A percentile compares a stretch with the other conserved stretches of the same genome.
phyloP scores from a whole-genome alignment of 164 flowering plant genomes.

The Platanus orientalis region DNA sequence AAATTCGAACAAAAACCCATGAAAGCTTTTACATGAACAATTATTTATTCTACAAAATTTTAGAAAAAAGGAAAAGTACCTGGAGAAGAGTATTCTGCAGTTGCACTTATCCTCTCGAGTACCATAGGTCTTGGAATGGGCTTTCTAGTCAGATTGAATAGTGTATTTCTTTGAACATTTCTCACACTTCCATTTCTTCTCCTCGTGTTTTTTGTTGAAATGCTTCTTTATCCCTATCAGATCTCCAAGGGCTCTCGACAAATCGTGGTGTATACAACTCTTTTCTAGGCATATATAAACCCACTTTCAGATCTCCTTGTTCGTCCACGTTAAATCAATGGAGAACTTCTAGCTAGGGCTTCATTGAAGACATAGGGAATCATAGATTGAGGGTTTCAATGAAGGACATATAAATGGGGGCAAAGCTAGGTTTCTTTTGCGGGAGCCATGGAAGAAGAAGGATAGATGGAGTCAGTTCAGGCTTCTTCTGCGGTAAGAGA shows the following conservation, averaged over 20 bases:
- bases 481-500: too few species aligned
- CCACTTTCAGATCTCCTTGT: slow-evolving; percentile 47
- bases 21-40: slow-evolving; percentile 15
- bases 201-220: slow-evolving; percentile 69
- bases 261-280: slow-evolving; percentile 66
- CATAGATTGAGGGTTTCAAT: too few species aligned
- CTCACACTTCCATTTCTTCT: slow-evolving; percentile 85
- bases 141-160: slow-evolving; percentile 82
- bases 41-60: slow-evolving; percentile 14
- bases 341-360: too few species aligned
- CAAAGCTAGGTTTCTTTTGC: too few species aligned
- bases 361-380: too few species aligned
- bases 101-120: too few species aligned
- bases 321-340: slow-evolving; percentile 48
- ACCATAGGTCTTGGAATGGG: too few species aligned
- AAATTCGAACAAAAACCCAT: slow-evolving; percentile 12
- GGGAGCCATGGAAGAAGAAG: too few species aligned
- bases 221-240: slow-evolving; percentile 80
- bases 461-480: too few species aligned
- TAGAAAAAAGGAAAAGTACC: slow-evolving; percentile 34
- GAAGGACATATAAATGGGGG: too few species aligned
- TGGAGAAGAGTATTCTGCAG: too few species aligned
- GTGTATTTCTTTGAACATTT: too few species aligned
- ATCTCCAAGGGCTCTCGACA: slow-evolving; percentile 69
- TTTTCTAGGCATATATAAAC: slow-evolving; percentile 77